A percentile compares a stretch with the other conserved stretches of the same genome.
Conservation (phyloP, 176 grass and related monocot species). For the Alopecurus myosuroides region DNA sequence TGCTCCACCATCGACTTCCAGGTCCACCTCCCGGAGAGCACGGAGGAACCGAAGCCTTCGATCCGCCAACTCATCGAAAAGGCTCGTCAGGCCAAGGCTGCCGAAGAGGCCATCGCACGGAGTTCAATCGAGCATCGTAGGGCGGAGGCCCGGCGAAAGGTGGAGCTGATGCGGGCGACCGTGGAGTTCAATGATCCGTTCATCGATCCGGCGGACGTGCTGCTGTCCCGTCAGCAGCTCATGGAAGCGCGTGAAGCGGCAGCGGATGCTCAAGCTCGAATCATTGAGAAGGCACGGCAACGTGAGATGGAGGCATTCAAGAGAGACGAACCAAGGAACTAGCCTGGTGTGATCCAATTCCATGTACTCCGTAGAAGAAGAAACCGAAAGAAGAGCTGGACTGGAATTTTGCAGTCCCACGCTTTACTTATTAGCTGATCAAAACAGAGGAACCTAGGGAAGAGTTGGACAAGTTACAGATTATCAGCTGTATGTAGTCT, state of each 20-base stretch:
- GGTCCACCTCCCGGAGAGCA: background rate
- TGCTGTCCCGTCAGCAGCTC: background rate
- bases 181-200: background rate
- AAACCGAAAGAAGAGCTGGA: too few relatives aligned
- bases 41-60: background rate
- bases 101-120: background rate
- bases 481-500: too few relatives aligned
- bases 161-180: background rate
- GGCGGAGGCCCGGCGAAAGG: background rate
- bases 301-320: background rate
- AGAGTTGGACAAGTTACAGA: too few relatives aligned
- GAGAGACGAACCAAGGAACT: too few relatives aligned
- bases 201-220: background rate
- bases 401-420: too few relatives aligned
- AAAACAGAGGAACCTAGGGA: background rate
- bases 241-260: background rate
- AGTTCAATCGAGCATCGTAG: background rate
- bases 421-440: background rate
- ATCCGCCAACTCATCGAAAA: background rate
- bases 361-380: too few relatives aligned
- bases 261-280: background rate
- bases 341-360: background rate
- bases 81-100: background rate
- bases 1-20: background rate
- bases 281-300: background rate